Evolutionary conservation across 805 yeast genomes (phyloP).

Genomic region (Vanderwaltozyma yarrowii): DNA sequence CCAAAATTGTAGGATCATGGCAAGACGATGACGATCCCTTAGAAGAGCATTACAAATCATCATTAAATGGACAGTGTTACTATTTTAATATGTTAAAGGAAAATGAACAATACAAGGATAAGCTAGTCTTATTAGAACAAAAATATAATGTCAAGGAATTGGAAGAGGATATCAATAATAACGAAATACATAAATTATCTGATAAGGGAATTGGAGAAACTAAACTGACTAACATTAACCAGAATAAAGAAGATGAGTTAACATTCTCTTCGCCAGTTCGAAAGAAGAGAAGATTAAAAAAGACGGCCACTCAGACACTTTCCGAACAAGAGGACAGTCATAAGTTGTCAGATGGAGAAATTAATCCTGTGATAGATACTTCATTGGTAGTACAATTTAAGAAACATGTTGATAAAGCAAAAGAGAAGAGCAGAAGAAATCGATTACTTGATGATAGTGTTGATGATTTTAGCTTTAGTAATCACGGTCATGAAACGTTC

Average conservation of each 20-base stretch:
- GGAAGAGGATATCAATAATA: neutral
- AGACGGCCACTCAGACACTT: conserved; percentile 8
- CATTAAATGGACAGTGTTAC: neutral
- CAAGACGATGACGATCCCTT: conserved; percentile 40
- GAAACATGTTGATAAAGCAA: conserved; percentile 15
- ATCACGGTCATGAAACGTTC: conserved; percentile 22
- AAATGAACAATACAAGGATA: neutral
- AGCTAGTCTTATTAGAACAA: neutral
- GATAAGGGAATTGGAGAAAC: too few relatives aligned
- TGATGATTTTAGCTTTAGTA: conserved; percentile 25
- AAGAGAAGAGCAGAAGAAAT: conserved; percentile 16
- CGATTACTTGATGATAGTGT: conserved; percentile 24
- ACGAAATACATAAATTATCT: too few relatives aligned
- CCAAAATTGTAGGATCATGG: conserved; percentile 50
- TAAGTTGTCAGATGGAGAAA: conserved; percentile 2
- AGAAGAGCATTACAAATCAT: conserved; percentile 33
- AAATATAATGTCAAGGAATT: neutral
- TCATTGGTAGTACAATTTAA: conserved; percentile 14
- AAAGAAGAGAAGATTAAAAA: conserved; percentile 13
- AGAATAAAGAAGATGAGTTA: neutral
- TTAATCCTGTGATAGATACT: neutral
- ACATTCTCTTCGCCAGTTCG: conserved; percentile 4
- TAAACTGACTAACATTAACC: too few relatives aligned
- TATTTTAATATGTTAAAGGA: neutral
- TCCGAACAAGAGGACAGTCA: conserved; percentile 4